phyloP scores from a whole-genome alignment of 2,329 filamentous ascomycete species.

The Arthrobotrys musiformis region DNA sequence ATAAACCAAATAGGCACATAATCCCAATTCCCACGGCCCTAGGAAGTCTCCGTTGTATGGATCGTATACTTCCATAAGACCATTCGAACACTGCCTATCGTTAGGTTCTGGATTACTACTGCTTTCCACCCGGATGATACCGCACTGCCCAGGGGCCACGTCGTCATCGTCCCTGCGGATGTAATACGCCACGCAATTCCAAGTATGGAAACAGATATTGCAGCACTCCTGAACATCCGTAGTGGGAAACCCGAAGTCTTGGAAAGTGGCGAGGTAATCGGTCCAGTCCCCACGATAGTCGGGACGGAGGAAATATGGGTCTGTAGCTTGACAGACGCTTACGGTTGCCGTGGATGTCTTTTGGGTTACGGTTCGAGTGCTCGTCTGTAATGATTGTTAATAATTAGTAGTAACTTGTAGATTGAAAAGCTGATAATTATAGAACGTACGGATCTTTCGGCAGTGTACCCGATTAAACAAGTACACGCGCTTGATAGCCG shows the following conservation, averaged over 20 bases:
- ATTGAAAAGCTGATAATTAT: not conserved
- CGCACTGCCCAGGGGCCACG: not conserved
- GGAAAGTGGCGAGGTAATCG: conserved; percentile 13
- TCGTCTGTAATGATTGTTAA: not conserved
- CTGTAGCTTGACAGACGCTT: conserved; percentile 20
- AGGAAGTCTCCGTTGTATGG: conserved; percentile 16
- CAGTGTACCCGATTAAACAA: conserved; percentile 46
- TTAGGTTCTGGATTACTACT: conserved; percentile 36
- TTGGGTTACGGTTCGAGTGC: conserved; percentile 27
- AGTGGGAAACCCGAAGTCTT: conserved; percentile 4
- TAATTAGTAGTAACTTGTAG: not conserved
- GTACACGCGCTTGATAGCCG: conserved; percentile 56
- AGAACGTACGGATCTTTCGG: conserved; percentile 22
- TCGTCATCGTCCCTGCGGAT: conserved; percentile 14
- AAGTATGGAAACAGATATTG: conserved; percentile 40
- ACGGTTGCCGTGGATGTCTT: conserved; percentile 31
- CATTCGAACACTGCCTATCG: conserved; percentile 27
- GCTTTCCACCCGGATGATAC: not conserved
- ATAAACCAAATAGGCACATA: conserved; percentile 43
- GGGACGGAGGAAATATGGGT: conserved; percentile 1
- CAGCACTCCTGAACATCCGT: conserved; percentile 33
- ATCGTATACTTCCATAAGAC: conserved; percentile 42
- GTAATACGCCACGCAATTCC: conserved; percentile 39
- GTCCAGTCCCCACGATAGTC: conserved; percentile 15
- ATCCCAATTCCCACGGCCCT: conserved; percentile 29